Conservation (phyloP, 139 green algal species). For the Volvox africanus region DNA sequence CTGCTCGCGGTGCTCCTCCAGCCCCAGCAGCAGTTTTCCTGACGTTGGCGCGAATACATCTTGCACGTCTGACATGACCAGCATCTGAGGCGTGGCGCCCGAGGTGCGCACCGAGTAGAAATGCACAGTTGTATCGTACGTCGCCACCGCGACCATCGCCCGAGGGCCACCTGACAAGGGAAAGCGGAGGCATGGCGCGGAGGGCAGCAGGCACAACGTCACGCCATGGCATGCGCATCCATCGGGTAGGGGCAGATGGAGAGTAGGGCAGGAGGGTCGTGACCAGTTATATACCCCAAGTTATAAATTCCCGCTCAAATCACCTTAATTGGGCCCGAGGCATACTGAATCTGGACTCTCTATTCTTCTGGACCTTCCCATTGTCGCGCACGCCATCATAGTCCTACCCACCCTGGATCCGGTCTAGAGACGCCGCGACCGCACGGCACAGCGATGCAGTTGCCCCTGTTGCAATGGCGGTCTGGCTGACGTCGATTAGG, state of each 20-base stretch:
- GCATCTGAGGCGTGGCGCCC: slow-evolving; percentile 76
- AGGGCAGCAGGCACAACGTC: not conserved
- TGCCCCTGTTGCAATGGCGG: slow-evolving; percentile 77
- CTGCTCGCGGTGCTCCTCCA: slow-evolving; percentile 59
- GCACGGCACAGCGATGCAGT: slow-evolving; percentile 75
- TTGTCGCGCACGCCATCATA: too few species aligned
- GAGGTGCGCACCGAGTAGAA: slow-evolving; percentile 80
- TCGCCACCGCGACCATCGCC: slow-evolving; percentile 82
- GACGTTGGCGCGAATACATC: slow-evolving; percentile 73
- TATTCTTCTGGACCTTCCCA: too few species aligned
- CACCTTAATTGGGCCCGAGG: too few species aligned
- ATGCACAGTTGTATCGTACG: slow-evolving; percentile 87
- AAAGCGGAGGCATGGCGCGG: not conserved
- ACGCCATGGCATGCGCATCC: too few species aligned
- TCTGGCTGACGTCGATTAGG: slow-evolving; percentile 82
- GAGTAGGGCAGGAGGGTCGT: not conserved
- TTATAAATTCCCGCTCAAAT: too few species aligned
- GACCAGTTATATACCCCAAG: too few species aligned
- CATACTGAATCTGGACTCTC: too few species aligned
- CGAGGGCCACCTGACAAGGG: slow-evolving; percentile 65
- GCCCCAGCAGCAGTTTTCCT: slow-evolving; percentile 63
- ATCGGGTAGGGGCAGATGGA: not conserved
- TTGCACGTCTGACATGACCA: slow-evolving; percentile 83
- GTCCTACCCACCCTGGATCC: slow-evolving; percentile 71
- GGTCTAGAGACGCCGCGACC: slow-evolving; percentile 75